Conservation (phyloP, 1,284 basidiomycete genomes). For the Ganoderma lingzhi region DNA sequence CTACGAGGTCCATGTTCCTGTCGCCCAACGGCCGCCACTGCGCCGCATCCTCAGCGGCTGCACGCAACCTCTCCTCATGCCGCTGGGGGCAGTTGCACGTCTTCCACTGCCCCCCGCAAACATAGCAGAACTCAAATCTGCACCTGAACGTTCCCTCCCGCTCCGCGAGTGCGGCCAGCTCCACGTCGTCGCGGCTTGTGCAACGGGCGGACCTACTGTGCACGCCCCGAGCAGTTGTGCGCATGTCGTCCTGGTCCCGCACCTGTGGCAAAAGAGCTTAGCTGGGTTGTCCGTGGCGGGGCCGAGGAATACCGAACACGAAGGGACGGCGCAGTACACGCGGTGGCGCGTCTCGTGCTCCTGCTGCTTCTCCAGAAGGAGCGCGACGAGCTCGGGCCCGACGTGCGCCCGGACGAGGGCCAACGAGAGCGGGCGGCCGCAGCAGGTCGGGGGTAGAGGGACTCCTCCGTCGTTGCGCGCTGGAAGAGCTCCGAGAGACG, state of each 20-base stretch:
- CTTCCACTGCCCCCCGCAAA: slow-evolving; percentile 63
- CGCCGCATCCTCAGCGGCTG: slow-evolving; percentile 37
- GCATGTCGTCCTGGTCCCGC: slow-evolving; percentile 43
- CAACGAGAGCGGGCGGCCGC: not conserved
- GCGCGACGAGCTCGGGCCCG: slow-evolving; percentile 8
- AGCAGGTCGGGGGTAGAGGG: slow-evolving; percentile 31
- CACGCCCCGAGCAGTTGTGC: slow-evolving; percentile 50
- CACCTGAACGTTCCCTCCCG: slow-evolving; percentile 47
- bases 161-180: slow-evolving; percentile 52
- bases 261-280: not conserved
- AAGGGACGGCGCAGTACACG: slow-evolving; percentile 29
- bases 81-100: slow-evolving; percentile 59
- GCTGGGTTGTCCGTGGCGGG: not conserved
- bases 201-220: slow-evolving; percentile 40
- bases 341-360: slow-evolving; percentile 28
- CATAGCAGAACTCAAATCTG: slow-evolving; percentile 48
- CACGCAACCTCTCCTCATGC: slow-evolving; percentile 56
- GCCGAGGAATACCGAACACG: slow-evolving; percentile 31
- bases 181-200: slow-evolving; percentile 44
- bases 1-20: not conserved
- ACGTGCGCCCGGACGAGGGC: not conserved
- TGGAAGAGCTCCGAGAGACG: slow-evolving; percentile 29
- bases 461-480: slow-evolving; percentile 26
- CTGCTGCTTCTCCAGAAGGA: slow-evolving; percentile 23
- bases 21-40: slow-evolving; percentile 38